Base-by-base conservation (phyloP, 176 grass and related monocot genomes). In the Avena atlantica region DNA sequence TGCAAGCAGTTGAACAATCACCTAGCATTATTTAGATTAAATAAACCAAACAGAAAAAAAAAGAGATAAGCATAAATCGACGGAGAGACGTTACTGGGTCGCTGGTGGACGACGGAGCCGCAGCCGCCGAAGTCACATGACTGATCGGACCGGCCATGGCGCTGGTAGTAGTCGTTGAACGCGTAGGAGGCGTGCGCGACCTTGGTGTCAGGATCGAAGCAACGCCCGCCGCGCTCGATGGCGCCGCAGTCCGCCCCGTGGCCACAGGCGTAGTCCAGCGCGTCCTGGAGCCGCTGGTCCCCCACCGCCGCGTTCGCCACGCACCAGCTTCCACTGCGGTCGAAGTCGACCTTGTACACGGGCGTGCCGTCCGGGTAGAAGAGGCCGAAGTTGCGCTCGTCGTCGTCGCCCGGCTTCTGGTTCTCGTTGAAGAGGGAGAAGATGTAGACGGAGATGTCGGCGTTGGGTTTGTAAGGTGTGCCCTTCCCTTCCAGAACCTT, bases 351-450 rank as follows among this genome's bases (percentile, higher is more conserved):
- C 24, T 97, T 88, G 73, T 97, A 97, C 17, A 92, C 88, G 80
- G 91, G 94, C 6, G 40, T 44, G 17, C 90, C 80, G 86, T 76
- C 57, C 0, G 90, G 88, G 84, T 92, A 87, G 92, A 97, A 97
- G 6, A 97, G 56, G 10, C 95, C 95, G 29, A 91, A 97, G 92
- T 94, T 83, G 6, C 40, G 44, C 80, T 97, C 94, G 3, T 89
- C 74, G 13, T 63, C 72, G 90, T 73, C 34, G 60, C 60, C 84
- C 1, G 86, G 58, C 81, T 97, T 97, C 49, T 63, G 53, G 90
- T 97, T 86, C 83, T 97, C 92, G 80, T 94, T 91, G 95, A 97
- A 97, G 0, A 97, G 88, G 2, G 89, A 60, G 86, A 97, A 97
- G 66, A 97, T 52, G 82, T 91, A 91, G 2, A 86, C 84, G 68